Evolutionary conservation across 139 green algal species (phyloP), one percentile per base, ranked within the genome.

Genomic region (Chlorella vulgaris): DNA sequence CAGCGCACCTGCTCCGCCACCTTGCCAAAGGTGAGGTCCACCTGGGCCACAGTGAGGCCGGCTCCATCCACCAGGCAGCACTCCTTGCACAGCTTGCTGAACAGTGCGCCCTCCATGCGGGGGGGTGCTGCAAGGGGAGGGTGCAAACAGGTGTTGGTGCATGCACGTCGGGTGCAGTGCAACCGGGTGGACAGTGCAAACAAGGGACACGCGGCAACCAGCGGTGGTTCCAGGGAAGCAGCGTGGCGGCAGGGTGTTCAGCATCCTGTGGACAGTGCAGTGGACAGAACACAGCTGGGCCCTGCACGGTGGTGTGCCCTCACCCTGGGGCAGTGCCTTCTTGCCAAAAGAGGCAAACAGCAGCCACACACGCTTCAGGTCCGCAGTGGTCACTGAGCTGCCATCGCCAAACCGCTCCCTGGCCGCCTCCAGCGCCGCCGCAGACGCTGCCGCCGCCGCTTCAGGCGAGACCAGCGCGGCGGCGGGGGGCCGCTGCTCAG

Each of bases 301-400:
- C n/a, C n/a, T n/a, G n/a, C n/a, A n/a, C n/a, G n/a, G n/a, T 31
- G 5, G n/a, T 5, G 18, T 22, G 7, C 7, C 21, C 73, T 68
- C 73, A 79, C 73, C 73, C 35, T 68, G 18, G 2, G 28, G n/a
- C 3, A 43, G 42, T 19, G 50, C 73, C 13, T 63, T 63, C 73
- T 79, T 79, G 33, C 73, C 73, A 69, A 79, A 79, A 2, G 35
- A 31, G 7, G 73, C 73, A 79, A 79, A 79, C 73, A 68, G 35
- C 2, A 18, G 26, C 73, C 73, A 79, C 73, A 79, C 51, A 15
- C 28, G 36, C 73, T 55, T 69, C 19, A 79, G 7, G 24, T 79
- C 53, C 0, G 73, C 73, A 3, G 10, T 28, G 15, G 36, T 51
- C 22, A 79, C 51, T 0, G 3, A 33, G 22, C 47, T 65, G 70